These are phyloP conservation scores for Leptoxyphium fumago DNA, from an alignment of 2,329 filamentous ascomycete species.

Conservation along the genomic window DNA sequence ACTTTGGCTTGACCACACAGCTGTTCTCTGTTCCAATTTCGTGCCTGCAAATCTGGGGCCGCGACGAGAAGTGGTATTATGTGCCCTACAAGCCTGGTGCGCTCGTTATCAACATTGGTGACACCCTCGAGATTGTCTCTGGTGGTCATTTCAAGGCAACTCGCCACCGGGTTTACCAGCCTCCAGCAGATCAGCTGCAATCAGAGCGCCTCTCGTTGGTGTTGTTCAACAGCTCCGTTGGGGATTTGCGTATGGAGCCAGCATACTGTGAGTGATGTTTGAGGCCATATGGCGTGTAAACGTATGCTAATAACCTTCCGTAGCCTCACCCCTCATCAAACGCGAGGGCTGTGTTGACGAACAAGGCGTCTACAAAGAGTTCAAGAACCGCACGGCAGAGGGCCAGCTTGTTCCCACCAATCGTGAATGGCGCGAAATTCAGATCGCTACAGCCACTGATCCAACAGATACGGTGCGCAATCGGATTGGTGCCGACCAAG, in stretches of 20 bases:
- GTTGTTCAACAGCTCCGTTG: conserved; percentile 28
- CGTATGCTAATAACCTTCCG: neutral
- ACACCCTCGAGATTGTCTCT: conserved; percentile 23
- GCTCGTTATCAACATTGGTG: conserved; percentile 25
- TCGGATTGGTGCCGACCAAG: conserved; percentile 28
- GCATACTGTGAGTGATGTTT: conserved; percentile 13
- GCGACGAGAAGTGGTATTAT: conserved; percentile 25
- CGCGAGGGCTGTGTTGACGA: conserved; percentile 30
- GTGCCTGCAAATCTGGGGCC: conserved; percentile 22
- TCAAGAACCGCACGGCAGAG: conserved; percentile 27
- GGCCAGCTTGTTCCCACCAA: conserved; percentile 29
- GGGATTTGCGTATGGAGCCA: conserved; percentile 29
- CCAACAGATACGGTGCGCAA: conserved; percentile 27
- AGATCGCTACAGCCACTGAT: conserved; percentile 30
- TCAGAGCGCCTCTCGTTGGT: conserved; percentile 25
- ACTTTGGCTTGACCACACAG: conserved; percentile 27
- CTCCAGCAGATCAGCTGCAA: conserved; percentile 29
- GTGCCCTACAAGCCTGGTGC: conserved; percentile 23
- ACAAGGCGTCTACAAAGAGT: conserved; percentile 33
- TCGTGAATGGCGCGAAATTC: conserved; percentile 34
- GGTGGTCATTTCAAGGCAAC: conserved; percentile 32
- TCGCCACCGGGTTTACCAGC: conserved; percentile 33
- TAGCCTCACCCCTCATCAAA: conserved; percentile 24
- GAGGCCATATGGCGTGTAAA: neutral
- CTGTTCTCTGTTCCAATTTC: conserved; percentile 26